Conservation (phyloP, 2,329 filamentous ascomycete genomes). For the Fusarium keratoplasticum region DNA sequence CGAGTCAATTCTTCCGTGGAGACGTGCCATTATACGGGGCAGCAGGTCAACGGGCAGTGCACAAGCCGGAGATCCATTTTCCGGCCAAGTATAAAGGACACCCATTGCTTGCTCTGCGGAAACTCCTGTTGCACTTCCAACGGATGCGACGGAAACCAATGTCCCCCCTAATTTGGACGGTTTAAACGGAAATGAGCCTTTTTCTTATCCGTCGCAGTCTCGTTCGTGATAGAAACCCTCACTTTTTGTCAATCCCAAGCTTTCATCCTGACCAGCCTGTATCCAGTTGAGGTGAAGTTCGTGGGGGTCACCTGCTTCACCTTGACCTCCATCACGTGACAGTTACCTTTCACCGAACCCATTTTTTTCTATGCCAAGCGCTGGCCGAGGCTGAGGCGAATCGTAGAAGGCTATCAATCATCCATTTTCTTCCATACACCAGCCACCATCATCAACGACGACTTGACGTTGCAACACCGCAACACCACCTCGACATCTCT, state of each 20-base stretch:
- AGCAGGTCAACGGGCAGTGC: neutral
- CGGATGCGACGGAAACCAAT: neutral
- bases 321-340: slow-evolving; percentile 4
- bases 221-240: neutral
- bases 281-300: slow-evolving; percentile 3
- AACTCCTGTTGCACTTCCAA: neutral
- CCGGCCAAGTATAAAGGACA: neutral
- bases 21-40: neutral
- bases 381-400: slow-evolving; percentile 33
- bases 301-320: slow-evolving; percentile 6
- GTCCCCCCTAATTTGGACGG: neutral
- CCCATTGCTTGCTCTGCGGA: neutral
- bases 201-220: neutral
- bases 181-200: neutral
- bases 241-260: neutral
- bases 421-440: slow-evolving; percentile 32
- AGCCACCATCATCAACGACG: slow-evolving; percentile 13
- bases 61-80: neutral
- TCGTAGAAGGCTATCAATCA: slow-evolving; percentile 17
- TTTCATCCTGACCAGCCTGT: neutral
- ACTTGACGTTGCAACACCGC: slow-evolving; percentile 6
- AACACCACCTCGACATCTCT: slow-evolving; percentile 1
- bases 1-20: neutral
- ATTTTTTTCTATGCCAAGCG: slow-evolving; percentile 1
- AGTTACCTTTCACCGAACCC: slow-evolving; percentile 18